Evolutionary conservation across 2,329 filamentous ascomycete genomes (phyloP).

Genomic region (Clonostachys byssicola): DNA sequence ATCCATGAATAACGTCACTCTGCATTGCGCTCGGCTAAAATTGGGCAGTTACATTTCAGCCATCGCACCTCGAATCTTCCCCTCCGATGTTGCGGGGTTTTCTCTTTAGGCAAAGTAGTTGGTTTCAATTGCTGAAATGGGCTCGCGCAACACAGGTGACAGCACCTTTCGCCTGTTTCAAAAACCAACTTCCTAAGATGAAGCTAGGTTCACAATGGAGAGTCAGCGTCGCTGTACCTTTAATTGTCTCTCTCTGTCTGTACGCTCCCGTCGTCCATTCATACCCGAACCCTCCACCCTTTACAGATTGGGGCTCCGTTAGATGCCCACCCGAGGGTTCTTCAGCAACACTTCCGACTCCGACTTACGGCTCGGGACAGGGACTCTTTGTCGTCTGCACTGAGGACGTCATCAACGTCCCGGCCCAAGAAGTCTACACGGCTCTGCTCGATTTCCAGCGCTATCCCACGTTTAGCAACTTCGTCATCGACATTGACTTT

Average conservation of each 20-base stretch:
- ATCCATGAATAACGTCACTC: too few species aligned
- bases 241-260: not conserved
- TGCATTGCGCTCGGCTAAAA: too few species aligned
- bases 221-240: too few species aligned
- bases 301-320: constrained; percentile 5
- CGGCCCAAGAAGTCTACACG: constrained; percentile 15
- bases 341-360: constrained; percentile 2
- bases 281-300: not conserved
- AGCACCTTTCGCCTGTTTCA: too few species aligned
- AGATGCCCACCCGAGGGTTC: constrained; percentile 1
- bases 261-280: not conserved
- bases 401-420: constrained; percentile 21
- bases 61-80: too few species aligned
- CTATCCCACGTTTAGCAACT: constrained; percentile 22
- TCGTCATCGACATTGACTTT: constrained; percentile 2
- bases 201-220: too few species aligned
- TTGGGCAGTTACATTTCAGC: too few species aligned
- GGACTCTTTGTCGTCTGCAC: constrained; percentile 7
- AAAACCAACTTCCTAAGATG: too few species aligned
- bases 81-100: too few species aligned
- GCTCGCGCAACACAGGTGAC: too few species aligned
- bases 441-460: constrained; percentile 22
- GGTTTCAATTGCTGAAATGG: too few species aligned
- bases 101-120: too few species aligned
- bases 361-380: constrained; percentile 3